These are phyloP conservation scores for Moesziomyces sp. DNA, from an alignment of 1,284 basidiomycete species.

Conservation along the genomic window DNA sequence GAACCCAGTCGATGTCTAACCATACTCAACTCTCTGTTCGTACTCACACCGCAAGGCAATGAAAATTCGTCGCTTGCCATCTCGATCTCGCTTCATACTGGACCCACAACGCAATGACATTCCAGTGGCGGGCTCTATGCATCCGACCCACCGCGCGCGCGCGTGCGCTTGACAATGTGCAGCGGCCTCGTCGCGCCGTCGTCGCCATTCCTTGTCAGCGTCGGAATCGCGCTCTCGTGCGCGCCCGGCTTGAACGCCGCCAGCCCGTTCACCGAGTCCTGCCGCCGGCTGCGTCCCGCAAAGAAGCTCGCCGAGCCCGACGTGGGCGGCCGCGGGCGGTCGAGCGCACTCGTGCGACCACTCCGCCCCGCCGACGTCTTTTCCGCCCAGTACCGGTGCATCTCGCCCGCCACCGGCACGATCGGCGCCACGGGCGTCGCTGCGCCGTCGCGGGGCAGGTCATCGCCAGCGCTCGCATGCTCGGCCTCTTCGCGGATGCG, in stretches of 20 bases:
- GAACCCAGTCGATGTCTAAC: no score
- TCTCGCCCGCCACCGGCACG: not conserved
- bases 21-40: no score
- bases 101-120: no score
- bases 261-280: constrained; percentile 11
- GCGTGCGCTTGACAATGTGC: constrained; percentile 17
- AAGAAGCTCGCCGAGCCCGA: constrained; percentile 31
- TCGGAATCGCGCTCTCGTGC: not conserved
- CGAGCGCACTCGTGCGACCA: constrained; percentile 24
- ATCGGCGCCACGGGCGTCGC: constrained; percentile 6
- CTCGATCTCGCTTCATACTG: no score
- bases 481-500: constrained; percentile 11
- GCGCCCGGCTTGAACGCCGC: not conserved
- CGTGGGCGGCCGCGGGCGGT: constrained; percentile 45
- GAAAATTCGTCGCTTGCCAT: no score
- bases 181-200: constrained; percentile 13
- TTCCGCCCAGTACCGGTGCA: constrained; percentile 11
- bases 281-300: constrained; percentile 14
- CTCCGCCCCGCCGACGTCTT: not conserved
- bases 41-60: no score
- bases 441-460: constrained; percentile 4
- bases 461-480: not conserved
- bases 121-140: no score
- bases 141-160: no score
- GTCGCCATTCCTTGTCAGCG: not conserved